These are phyloP conservation scores for Candida sp. DNA, from an alignment of 1,139 yeast genomes.

Conservation along the genomic window DNA sequence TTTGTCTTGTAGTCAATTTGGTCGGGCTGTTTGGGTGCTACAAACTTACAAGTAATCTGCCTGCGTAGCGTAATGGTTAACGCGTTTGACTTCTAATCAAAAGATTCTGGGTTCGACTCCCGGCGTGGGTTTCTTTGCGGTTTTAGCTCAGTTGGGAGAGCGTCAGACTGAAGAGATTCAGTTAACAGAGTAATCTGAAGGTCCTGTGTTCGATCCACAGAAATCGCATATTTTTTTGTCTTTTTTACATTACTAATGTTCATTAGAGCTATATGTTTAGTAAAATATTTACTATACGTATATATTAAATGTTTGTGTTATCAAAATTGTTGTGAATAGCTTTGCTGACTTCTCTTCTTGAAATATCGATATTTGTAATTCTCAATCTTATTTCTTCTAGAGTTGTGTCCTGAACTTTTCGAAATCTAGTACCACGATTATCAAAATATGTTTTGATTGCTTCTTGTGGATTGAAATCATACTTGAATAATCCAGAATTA, in stretches of 20 bases:
- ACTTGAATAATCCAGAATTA: not conserved
- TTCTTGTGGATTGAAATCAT: conserved; percentile 1
- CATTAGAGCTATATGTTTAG: not conserved
- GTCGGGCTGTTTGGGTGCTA: too few species aligned
- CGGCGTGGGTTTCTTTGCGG: conserved; percentile 1
- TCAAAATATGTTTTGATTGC: conserved; percentile 1
- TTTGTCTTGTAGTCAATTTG: too few species aligned
- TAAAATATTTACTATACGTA: not conserved
- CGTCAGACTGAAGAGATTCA: too few species aligned
- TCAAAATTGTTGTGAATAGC: conserved; percentile 1
- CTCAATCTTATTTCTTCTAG: not conserved
- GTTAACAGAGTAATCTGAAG: conserved; percentile 1
- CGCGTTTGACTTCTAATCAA: conserved; percentile 3
- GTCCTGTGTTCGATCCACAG: not conserved
- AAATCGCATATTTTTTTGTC: too few species aligned
- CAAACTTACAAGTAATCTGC: not conserved
- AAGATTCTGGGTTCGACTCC: conserved; percentile 3
- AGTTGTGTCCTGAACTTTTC: not conserved
- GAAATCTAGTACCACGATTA: not conserved
- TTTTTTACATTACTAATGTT: too few species aligned
- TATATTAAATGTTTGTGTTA: not conserved
- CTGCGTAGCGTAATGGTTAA: conserved; percentile 3
- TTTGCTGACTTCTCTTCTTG: conserved; percentile 3
- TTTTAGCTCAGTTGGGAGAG: conserved; percentile 4
- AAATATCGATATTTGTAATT: conserved; percentile 3